These are phyloP conservation scores for Tricholoma saponaceum DNA, from an alignment of 768 basidiomycete genomes.

Conservation along the genomic window DNA sequence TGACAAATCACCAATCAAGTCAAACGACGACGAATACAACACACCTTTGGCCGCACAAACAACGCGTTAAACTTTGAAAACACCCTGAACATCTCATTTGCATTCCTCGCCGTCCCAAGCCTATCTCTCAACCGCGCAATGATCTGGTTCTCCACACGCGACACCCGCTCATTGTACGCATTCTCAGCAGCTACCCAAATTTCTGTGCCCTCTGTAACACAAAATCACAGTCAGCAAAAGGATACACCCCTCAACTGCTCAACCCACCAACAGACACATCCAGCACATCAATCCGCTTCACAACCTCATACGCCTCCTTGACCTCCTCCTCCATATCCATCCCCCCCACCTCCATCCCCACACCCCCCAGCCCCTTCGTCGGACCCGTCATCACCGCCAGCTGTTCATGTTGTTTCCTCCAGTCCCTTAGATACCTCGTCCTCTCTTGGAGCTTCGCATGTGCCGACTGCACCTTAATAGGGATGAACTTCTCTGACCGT, in stretches of 20 bases:
- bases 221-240: not conserved
- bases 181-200: constrained; percentile 98
- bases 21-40: constrained; percentile 8
- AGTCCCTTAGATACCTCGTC: constrained; percentile 80
- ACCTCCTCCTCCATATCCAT: constrained; percentile 99
- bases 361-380: constrained; percentile 75
- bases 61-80: constrained; percentile 98
- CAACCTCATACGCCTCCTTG: constrained; percentile 92
- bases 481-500: constrained; percentile 89
- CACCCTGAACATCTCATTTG: constrained; percentile 99
- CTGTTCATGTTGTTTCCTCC: constrained; percentile 97
- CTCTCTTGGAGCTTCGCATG: constrained; percentile 91
- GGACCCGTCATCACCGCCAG: constrained; percentile 96
- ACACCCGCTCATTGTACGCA: constrained; percentile 96
- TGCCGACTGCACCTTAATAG: constrained; percentile 89
- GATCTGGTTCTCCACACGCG: constrained; percentile 97
- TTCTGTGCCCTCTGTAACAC: constrained; percentile 79
- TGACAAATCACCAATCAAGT: not conserved
- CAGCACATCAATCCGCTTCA: constrained; percentile 94
- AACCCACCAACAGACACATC: constrained; percentile 86
- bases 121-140: constrained; percentile 90
- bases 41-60: constrained; percentile 92
- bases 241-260: not conserved
- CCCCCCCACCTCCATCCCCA: constrained; percentile 75
- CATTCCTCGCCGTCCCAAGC: constrained; percentile 92